Evolutionary conservation across 2,329 filamentous ascomycete genomes (phyloP).

Genomic region (Trichoderma simmonsii): DNA sequence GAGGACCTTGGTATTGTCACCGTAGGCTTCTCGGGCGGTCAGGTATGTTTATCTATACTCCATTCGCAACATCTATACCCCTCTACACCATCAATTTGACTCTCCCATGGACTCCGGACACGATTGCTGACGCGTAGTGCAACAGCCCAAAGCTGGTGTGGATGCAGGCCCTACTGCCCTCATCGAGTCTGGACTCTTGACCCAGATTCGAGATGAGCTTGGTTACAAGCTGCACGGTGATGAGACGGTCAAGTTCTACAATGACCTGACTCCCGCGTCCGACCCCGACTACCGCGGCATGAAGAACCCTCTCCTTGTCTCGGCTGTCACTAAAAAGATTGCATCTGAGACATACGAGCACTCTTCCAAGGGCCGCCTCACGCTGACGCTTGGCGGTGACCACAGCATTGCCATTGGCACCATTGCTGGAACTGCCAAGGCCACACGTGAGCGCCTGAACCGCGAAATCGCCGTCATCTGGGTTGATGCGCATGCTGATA

Average conservation of each 20-base stretch:
- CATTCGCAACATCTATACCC: not conserved
- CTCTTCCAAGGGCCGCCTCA: constrained; percentile 76
- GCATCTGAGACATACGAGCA: constrained; percentile 84
- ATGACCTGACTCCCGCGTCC: constrained; percentile 63
- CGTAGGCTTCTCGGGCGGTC: constrained; percentile 93
- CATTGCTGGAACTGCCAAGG: constrained; percentile 81
- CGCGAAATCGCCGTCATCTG: constrained; percentile 93
- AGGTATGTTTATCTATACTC: constrained; percentile 56
- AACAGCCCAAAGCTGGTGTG: constrained; percentile 82
- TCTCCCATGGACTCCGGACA: not conserved
- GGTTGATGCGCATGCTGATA: constrained; percentile 97
- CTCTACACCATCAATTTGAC: not conserved
- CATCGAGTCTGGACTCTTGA: constrained; percentile 81
- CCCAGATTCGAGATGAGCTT: constrained; percentile 78
- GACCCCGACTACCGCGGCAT: constrained; percentile 86
- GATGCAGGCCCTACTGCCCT: constrained; percentile 87
- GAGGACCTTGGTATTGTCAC: constrained; percentile 87
- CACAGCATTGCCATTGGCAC: constrained; percentile 96
- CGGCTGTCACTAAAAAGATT: constrained; percentile 76
- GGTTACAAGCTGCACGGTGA: constrained; percentile 87
- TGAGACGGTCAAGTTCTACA: constrained; percentile 75
- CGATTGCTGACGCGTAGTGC: not conserved
- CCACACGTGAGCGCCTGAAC: constrained; percentile 75
- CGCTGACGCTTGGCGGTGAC: constrained; percentile 91
- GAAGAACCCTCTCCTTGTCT: constrained; percentile 89